Evolutionary conservation across 2,329 filamentous ascomycete genomes (phyloP).

Genomic region (Calcarisporium arbuscula): DNA sequence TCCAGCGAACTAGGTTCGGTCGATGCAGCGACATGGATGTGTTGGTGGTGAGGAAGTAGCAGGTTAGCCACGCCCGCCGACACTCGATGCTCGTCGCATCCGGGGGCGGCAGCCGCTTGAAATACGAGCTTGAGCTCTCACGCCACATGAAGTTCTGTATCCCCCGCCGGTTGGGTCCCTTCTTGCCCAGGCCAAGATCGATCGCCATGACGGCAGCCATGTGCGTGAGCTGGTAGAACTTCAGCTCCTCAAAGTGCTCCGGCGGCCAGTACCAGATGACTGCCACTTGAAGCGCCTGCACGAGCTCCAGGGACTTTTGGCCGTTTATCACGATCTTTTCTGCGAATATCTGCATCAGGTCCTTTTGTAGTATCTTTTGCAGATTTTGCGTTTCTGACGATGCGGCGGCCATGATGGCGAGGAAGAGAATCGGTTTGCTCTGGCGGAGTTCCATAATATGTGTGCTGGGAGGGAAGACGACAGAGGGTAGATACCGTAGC

Average conservation of each 20-base stretch:
- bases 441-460: slow-evolving; percentile 50
- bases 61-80: slow-evolving; percentile 52
- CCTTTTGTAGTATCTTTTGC: slow-evolving; percentile 58
- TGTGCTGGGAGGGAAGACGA: slow-evolving; percentile 50
- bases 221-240: slow-evolving; percentile 84
- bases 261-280: slow-evolving; percentile 85
- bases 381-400: slow-evolving; percentile 49
- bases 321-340: slow-evolving; percentile 69
- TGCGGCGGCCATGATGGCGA: slow-evolving; percentile 63
- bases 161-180: slow-evolving; percentile 13
- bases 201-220: slow-evolving; percentile 76
- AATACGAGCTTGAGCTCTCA: slow-evolving; percentile 35
- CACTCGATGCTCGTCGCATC: slow-evolving; percentile 50
- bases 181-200: slow-evolving; percentile 67
- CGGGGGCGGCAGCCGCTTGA: slow-evolving; percentile 33
- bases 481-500: slow-evolving; percentile 54
- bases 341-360: slow-evolving; percentile 67
- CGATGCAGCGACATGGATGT: slow-evolving; percentile 56
- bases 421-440: slow-evolving; percentile 59
- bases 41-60: slow-evolving; percentile 53
- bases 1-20: slow-evolving; percentile 54
- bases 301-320: slow-evolving; percentile 75
- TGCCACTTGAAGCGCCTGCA: slow-evolving; percentile 69
- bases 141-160: slow-evolving; percentile 26
- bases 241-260: slow-evolving; percentile 76